Percentiles rank a stretch among this genome's conserved stretches.
phyloP scores from a whole-genome alignment of 2,329 filamentous ascomycete species.

The Pseudogymnoascus sp. region DNA sequence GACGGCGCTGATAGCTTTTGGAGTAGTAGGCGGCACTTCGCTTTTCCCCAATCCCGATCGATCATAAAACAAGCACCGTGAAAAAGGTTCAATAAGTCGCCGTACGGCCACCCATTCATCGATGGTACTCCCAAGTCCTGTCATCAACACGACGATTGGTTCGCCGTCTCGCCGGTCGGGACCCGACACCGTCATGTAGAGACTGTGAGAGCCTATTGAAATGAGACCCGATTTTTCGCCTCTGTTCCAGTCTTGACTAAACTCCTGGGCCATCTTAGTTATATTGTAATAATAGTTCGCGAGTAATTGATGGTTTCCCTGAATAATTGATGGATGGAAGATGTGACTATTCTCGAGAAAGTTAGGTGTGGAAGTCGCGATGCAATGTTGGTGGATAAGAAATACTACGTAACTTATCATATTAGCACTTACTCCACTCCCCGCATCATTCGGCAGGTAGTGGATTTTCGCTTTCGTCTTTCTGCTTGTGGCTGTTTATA shows the following conservation, averaged over 20 bases:
- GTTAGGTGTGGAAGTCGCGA: not conserved
- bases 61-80: constrained; percentile 20
- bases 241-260: constrained; percentile 11
- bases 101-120: constrained; percentile 21
- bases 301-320: not conserved
- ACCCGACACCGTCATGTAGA: constrained; percentile 19
- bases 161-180: constrained; percentile 17
- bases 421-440: not conserved
- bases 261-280: not conserved
- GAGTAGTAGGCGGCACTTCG: constrained; percentile 6
- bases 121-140: constrained; percentile 18
- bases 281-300: not conserved
- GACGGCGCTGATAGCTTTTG: constrained; percentile 10
- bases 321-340: not conserved
- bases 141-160: constrained; percentile 21
- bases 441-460: not conserved
- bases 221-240: constrained; percentile 15
- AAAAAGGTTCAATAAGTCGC: constrained; percentile 17
- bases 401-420: not conserved
- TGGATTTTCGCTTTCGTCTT: not conserved
- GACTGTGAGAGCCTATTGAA: constrained; percentile 17
- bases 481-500: not conserved
- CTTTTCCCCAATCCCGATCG: constrained; percentile 21
- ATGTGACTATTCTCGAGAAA: not conserved
- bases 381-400: not conserved